Evolutionary conservation across 2,329 filamentous ascomycete genomes (phyloP).

Genomic region (Cladosporium cucumerinum): DNA sequence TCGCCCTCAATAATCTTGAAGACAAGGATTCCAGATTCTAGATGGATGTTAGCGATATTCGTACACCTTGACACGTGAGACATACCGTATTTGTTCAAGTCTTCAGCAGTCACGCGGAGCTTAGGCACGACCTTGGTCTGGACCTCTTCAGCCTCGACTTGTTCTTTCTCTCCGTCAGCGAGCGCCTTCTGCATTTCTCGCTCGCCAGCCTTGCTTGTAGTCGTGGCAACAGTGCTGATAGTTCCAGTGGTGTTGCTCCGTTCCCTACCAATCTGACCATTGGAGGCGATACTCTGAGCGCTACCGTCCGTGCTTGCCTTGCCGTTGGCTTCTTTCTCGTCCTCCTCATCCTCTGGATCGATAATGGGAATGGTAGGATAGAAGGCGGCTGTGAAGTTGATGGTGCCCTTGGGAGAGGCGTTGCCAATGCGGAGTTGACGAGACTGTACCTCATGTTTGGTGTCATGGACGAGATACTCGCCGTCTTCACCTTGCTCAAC

Average conservation of each 20-base stretch:
- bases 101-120: conserved; percentile 72
- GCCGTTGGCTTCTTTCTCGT: conserved; percentile 35
- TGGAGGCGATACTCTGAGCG: conserved; percentile 20
- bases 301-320: conserved; percentile 22
- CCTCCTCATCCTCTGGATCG: conserved; percentile 81
- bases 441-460: conserved; percentile 61
- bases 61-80: background rate
- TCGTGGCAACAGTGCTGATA: conserved; percentile 39
- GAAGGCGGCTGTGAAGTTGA: conserved; percentile 83
- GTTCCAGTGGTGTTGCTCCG: conserved; percentile 38
- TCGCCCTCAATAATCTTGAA: conserved; percentile 93
- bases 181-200: conserved; percentile 45
- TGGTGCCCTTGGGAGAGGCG: conserved; percentile 70
- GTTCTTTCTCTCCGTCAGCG: conserved; percentile 46
- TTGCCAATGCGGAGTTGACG: conserved; percentile 72
- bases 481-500: conserved; percentile 73
- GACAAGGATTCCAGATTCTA: conserved; percentile 85
- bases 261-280: conserved; percentile 6
- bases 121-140: conserved; percentile 64
- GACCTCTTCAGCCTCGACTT: conserved; percentile 41
- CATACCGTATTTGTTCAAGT: conserved; percentile 73
- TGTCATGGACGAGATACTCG: conserved; percentile 75
- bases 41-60: conserved; percentile 10
- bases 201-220: conserved; percentile 33
- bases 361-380: conserved; percentile 83